A percentile compares a stretch with the other conserved stretches of the same genome.
Conservation (phyloP, 306 rosid genomes). For the Pterocarpus santalinus region DNA sequence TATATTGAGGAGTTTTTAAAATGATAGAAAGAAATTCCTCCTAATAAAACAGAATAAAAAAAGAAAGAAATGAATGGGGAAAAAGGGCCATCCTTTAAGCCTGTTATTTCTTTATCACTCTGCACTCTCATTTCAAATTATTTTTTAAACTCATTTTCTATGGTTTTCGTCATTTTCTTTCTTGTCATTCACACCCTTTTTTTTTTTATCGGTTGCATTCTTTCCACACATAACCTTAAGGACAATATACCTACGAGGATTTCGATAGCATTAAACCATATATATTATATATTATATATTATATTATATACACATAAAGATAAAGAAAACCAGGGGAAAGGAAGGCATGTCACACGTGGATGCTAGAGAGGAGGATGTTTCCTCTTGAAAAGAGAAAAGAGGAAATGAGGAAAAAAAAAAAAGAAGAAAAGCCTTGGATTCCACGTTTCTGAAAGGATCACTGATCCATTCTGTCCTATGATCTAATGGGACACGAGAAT, state of each 20-base stretch:
- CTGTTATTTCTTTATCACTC: too few species aligned
- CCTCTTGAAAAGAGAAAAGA: background rate
- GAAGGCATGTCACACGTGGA: conserved; percentile 36
- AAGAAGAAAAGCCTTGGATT: conserved; percentile 50
- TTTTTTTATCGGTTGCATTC: too few species aligned
- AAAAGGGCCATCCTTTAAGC: too few species aligned
- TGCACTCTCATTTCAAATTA: too few species aligned
- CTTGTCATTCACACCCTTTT: too few species aligned
- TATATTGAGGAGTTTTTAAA: too few species aligned
- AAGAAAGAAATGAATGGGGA: too few species aligned
- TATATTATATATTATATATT: background rate
- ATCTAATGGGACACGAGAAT: background rate
- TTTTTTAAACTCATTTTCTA: too few species aligned
- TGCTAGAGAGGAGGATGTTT: background rate
- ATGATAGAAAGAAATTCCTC: too few species aligned
- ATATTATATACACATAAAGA: background rate
- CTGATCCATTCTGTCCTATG: background rate
- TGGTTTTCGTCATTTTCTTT: too few species aligned
- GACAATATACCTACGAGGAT: background rate
- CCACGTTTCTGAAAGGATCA: conserved; percentile 29
- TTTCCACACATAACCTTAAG: too few species aligned
- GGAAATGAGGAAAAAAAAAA: background rate
- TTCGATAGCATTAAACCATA: background rate
- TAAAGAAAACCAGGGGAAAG: background rate
- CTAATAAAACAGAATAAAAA: too few species aligned